phyloP scores from a whole-genome alignment of 2,329 filamentous ascomycete genomes.

The Epichloe uncinata region DNA sequence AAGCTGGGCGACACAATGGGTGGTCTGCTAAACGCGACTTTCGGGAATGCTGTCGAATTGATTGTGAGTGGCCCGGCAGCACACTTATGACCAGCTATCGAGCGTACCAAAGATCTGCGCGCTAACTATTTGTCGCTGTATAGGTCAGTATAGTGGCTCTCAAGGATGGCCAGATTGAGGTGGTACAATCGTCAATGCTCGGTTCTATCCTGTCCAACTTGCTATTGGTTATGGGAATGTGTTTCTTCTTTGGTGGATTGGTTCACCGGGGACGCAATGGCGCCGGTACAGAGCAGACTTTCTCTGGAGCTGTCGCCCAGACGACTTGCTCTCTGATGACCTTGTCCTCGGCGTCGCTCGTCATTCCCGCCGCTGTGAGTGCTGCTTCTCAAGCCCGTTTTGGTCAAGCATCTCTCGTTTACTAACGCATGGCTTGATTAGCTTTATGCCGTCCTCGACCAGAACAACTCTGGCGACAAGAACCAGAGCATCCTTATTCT shows the following conservation, averaged over 20 bases:
- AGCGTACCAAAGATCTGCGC: neutral
- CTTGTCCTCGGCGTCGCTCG: constrained; percentile 61
- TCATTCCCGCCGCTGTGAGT: constrained; percentile 57
- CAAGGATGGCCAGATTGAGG: constrained; percentile 71
- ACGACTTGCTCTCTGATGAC: constrained; percentile 66
- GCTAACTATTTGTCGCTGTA: constrained; percentile 1
- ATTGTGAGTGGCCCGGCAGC: constrained; percentile 42
- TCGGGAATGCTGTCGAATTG: constrained; percentile 68
- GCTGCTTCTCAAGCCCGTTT: too few species aligned
- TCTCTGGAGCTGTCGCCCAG: constrained; percentile 64
- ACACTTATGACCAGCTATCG: too few species aligned
- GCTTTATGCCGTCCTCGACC: constrained; percentile 53
- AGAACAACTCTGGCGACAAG: constrained; percentile 25
- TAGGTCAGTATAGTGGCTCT: constrained; percentile 89
- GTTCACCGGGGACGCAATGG: constrained; percentile 44
- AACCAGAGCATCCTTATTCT: constrained; percentile 51
- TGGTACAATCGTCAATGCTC: constrained; percentile 97
- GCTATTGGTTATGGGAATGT: constrained; percentile 72
- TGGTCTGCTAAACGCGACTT: constrained; percentile 62
- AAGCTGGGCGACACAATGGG: constrained; percentile 63
- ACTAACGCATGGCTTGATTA: constrained; percentile 12
- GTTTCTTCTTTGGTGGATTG: constrained; percentile 63
- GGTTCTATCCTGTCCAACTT: constrained; percentile 93
- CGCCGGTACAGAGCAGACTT: constrained; percentile 51
- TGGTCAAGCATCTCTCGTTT: neutral